phyloP scores from a whole-genome alignment of 805 yeast species.

The Starmerella scarabaei region DNA sequence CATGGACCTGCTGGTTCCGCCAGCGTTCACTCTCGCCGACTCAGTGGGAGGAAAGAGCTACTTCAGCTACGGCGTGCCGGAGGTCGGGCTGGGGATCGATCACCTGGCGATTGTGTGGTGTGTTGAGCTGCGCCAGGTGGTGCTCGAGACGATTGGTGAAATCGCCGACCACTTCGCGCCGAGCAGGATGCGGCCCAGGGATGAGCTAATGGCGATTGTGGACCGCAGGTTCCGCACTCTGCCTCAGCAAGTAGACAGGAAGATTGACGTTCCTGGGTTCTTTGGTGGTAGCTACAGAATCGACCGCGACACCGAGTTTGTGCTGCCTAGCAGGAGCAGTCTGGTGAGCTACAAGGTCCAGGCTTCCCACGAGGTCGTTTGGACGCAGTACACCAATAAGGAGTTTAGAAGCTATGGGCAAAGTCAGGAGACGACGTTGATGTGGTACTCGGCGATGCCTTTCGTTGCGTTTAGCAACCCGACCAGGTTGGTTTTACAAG shows the following conservation, averaged over 20 bases:
- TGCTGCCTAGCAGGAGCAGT: slow-evolving; percentile 17
- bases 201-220: slow-evolving; percentile 38
- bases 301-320: slow-evolving; percentile 7
- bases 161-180: slow-evolving; percentile 40
- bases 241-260: background rate
- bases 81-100: slow-evolving; percentile 88
- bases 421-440: slow-evolving; percentile 5
- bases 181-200: slow-evolving; percentile 36
- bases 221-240: slow-evolving; percentile 3
- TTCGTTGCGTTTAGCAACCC: slow-evolving; percentile 16
- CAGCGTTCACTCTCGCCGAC: slow-evolving; percentile 71
- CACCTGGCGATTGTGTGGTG: slow-evolving; percentile 97
- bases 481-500: slow-evolving; percentile 1
- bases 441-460: slow-evolving; percentile 23
- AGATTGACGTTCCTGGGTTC: background rate
- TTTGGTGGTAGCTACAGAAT: too few relatives aligned
- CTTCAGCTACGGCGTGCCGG: slow-evolving; percentile 73
- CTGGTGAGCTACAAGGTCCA: slow-evolving; percentile 15
- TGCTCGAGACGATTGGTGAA: slow-evolving; percentile 48
- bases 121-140: slow-evolving; percentile 57
- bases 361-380: slow-evolving; percentile 2
- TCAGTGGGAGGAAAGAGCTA: slow-evolving; percentile 74
- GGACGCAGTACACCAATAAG: slow-evolving; percentile 17
- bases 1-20: slow-evolving; percentile 65
- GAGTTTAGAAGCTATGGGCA: slow-evolving; percentile 19